A percentile compares a stretch with the other conserved stretches of the same genome.
These are phyloP conservation scores for Populus pruinosa DNA, from an alignment of 345 rosid genomes.

Conservation along the genomic window DNA sequence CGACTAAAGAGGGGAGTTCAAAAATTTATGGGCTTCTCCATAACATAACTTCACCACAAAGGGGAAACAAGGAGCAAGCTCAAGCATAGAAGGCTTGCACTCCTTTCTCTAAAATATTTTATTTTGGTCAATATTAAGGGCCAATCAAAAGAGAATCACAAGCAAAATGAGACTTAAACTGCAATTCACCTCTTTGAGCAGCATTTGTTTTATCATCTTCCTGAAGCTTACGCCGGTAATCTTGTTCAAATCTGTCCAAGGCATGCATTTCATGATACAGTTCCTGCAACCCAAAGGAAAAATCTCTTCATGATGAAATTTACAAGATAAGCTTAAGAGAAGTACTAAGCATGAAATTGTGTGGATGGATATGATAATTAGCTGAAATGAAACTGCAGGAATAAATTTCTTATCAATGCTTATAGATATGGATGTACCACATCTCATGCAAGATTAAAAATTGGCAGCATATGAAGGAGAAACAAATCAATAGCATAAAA, in stretches of 20 bases:
- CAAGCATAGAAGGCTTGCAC: not conserved
- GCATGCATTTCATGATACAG: conserved; percentile 95
- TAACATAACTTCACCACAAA: no score
- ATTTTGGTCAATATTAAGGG: not conserved
- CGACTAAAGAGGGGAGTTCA: no score
- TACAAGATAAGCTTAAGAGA: not conserved
- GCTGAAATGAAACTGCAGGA: not conserved
- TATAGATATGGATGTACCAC: not conserved
- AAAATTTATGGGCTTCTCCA: no score
- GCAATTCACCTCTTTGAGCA: conserved; percentile 60
- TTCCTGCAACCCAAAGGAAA: conserved; percentile 50
- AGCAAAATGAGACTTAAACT: not conserved
- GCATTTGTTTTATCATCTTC: conserved; percentile 80
- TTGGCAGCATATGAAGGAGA: not conserved
- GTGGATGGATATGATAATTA: not conserved
- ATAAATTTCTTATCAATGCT: not conserved
- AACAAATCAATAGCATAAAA: not conserved
- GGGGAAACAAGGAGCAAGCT: not conserved
- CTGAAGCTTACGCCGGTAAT: conserved; percentile 85
- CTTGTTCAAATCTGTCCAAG: conserved; percentile 97
- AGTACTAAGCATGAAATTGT: not conserved
- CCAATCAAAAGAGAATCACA: not conserved
- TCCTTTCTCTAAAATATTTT: not conserved
- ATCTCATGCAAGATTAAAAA: not conserved
- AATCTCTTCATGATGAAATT: not conserved